Percentiles rank a stretch among this genome's conserved stretches.
These are phyloP conservation scores for Verticillium alfalfae DNA, from an alignment of 2,329 filamentous ascomycete genomes.

Conservation along the genomic window DNA sequence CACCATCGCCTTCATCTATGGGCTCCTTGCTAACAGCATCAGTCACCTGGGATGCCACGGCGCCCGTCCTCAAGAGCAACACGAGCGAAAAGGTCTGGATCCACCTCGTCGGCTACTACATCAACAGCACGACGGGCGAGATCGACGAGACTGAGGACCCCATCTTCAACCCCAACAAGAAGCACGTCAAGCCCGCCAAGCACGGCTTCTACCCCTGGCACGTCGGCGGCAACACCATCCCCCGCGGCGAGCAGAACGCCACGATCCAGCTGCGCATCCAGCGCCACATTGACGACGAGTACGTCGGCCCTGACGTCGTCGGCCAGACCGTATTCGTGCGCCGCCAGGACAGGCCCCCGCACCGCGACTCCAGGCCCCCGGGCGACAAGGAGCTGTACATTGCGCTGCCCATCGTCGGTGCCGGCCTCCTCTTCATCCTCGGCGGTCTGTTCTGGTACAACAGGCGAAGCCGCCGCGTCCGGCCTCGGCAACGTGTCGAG, in stretches of 20 bases:
- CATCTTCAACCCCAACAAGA: conserved; percentile 7
- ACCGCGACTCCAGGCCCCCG: conserved; percentile 22
- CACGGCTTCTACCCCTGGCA: conserved; percentile 24
- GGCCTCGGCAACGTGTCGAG: conserved; percentile 47
- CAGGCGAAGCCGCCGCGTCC: conserved; percentile 41
- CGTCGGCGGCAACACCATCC: conserved; percentile 19
- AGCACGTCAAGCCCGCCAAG: conserved; percentile 8
- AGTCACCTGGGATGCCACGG: conserved; percentile 54
- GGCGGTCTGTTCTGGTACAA: conserved; percentile 51
- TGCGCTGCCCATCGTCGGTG: conserved; percentile 46
- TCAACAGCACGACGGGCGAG: conserved; percentile 28
- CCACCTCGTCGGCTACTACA: conserved; percentile 24
- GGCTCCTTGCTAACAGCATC: conserved; percentile 1
- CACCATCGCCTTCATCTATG: background rate
- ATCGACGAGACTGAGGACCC: conserved; percentile 5
- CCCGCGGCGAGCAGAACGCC: conserved; percentile 17
- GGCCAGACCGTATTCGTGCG: conserved; percentile 36
- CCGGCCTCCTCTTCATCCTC: conserved; percentile 41
- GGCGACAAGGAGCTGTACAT: conserved; percentile 41
- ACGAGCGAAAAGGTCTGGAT: conserved; percentile 25
- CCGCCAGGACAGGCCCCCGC: conserved; percentile 24
- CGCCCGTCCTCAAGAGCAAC: conserved; percentile 35
- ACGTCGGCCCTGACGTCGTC: conserved; percentile 24
- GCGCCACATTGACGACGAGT: conserved; percentile 26
- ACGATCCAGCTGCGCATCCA: conserved; percentile 19